These are phyloP conservation scores for Carnegiea gigantea DNA, from an alignment of 179 eudicot species.

Conservation along the genomic window DNA sequence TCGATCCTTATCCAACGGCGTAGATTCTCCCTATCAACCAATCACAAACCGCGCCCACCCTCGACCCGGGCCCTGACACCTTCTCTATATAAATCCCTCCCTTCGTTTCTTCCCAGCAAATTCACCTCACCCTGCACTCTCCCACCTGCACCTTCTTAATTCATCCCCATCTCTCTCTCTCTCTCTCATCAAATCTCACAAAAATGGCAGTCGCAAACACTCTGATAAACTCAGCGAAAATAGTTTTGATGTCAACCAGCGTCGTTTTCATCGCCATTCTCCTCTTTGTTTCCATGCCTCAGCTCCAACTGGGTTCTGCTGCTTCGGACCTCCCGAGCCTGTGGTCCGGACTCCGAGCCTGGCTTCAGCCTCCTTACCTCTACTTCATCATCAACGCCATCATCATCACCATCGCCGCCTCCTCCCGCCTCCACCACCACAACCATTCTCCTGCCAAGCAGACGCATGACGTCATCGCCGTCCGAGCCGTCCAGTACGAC, in stretches of 20 bases:
- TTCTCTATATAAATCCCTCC: conserved; percentile 11
- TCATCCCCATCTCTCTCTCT: neutral
- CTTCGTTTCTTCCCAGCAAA: neutral
- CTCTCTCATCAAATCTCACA: neutral
- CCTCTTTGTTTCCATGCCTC: neutral
- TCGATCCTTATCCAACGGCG: conserved; percentile 28
- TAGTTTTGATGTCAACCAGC: conserved; percentile 20
- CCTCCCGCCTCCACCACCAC: conserved; percentile 35
- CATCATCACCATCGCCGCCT: conserved; percentile 23
- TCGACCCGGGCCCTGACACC: neutral
- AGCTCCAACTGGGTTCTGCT: neutral
- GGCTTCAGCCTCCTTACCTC: conserved; percentile 36
- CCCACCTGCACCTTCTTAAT: too few relatives aligned
- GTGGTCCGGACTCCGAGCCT: neutral
- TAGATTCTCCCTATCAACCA: neutral
- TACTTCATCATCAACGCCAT: conserved; percentile 36
- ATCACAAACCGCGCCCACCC: conserved; percentile 21
- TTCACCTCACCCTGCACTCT: too few relatives aligned
- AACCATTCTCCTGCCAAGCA: neutral
- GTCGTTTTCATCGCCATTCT: conserved; percentile 22
- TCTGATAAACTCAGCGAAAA: conserved; percentile 25
- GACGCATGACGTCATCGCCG: conserved; percentile 4
- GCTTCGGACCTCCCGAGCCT: neutral
- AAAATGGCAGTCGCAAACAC: conserved; percentile 22
- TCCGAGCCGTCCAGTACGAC: conserved; percentile 4